phyloP scores from a whole-genome alignment of 768 basidiomycete species.

The Dacryopinax spathularia region DNA sequence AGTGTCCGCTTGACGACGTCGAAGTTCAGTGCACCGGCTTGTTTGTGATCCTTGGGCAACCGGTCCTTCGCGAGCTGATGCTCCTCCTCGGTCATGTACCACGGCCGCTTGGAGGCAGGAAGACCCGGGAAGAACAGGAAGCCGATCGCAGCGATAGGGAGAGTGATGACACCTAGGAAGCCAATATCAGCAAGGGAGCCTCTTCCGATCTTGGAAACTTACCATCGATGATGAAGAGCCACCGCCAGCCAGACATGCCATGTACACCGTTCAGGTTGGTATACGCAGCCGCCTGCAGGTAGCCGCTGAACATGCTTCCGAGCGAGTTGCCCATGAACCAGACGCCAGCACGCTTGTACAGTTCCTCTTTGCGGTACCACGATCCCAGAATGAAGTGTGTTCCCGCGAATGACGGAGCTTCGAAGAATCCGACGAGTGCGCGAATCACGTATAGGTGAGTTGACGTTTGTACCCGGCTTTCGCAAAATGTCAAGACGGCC shows the following conservation, averaged over 20 bases:
- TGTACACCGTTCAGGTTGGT: conserved; percentile 12
- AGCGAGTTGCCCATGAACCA: conserved; percentile 7
- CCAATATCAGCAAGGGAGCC: neutral
- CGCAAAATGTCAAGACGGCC: conserved; percentile 1
- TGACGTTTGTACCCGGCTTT: neutral
- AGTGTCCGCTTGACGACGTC: conserved; percentile 13
- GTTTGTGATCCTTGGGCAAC: conserved; percentile 6
- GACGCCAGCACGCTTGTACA: conserved; percentile 8
- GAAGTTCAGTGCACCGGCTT: neutral
- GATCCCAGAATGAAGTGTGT: conserved; percentile 17
- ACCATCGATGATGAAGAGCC: conserved; percentile 5
- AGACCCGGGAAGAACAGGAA: conserved; percentile 16
- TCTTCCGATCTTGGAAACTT: neutral
- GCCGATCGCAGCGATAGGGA: conserved; percentile 14
- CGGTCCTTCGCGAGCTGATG: conserved; percentile 12
- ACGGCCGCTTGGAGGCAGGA: conserved; percentile 13
- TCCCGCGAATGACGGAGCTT: conserved; percentile 14
- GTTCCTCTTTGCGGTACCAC: conserved; percentile 9
- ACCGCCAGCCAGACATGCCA: conserved; percentile 13
- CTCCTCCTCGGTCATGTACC: conserved; percentile 17
- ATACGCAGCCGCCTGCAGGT: conserved; percentile 10
- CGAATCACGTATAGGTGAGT: conserved; percentile 18
- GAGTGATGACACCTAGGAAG: neutral
- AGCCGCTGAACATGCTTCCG: neutral
- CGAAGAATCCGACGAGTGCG: conserved; percentile 19